phyloP scores from a whole-genome alignment of 2,329 filamentous ascomycete species.

The Ascochyta lentis region DNA sequence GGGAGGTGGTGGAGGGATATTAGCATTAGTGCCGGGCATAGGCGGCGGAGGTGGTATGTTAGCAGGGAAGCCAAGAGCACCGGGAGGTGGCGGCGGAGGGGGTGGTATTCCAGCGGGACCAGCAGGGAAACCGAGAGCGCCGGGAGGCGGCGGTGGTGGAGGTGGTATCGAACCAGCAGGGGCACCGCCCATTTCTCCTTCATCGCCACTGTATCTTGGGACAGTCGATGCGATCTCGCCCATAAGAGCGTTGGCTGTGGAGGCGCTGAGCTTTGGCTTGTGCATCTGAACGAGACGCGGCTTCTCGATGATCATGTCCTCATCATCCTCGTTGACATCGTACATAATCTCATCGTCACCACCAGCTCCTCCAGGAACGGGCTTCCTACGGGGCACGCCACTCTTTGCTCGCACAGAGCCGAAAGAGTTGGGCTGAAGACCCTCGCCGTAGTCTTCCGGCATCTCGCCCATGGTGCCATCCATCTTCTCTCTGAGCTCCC shows the following conservation, averaged over 20 bases:
- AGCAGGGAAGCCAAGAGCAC: constrained; percentile 46
- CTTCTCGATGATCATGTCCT: constrained; percentile 74
- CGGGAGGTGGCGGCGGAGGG: constrained; percentile 55
- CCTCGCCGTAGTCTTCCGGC: constrained; percentile 46
- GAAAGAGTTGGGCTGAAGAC: constrained; percentile 76
- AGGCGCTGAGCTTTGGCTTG: constrained; percentile 68
- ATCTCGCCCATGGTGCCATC: constrained; percentile 65
- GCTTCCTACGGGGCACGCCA: constrained; percentile 48
- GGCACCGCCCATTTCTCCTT: constrained; percentile 73
- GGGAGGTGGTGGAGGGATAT: constrained; percentile 55
- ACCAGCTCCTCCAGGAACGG: constrained; percentile 46
- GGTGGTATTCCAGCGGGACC: constrained; percentile 54
- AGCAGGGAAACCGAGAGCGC: constrained; percentile 49
- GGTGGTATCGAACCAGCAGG: constrained; percentile 75
- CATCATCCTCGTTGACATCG: constrained; percentile 56
- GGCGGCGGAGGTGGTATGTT: constrained; percentile 54
- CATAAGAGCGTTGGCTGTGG: constrained; percentile 71
- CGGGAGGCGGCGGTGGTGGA: constrained; percentile 55
- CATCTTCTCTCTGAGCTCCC: constrained; percentile 94
- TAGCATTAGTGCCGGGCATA: constrained; percentile 54
- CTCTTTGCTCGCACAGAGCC: constrained; percentile 53
- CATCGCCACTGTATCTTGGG: constrained; percentile 74
- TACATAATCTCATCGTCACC: constrained; percentile 48
- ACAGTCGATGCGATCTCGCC: constrained; percentile 78
- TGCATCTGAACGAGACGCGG: constrained; percentile 80